Evolutionary conservation across 177 flowering plant species (phyloP), one percentile per base, ranked within the genome.

Genomic region (Tripterygium wilfordii): DNA sequence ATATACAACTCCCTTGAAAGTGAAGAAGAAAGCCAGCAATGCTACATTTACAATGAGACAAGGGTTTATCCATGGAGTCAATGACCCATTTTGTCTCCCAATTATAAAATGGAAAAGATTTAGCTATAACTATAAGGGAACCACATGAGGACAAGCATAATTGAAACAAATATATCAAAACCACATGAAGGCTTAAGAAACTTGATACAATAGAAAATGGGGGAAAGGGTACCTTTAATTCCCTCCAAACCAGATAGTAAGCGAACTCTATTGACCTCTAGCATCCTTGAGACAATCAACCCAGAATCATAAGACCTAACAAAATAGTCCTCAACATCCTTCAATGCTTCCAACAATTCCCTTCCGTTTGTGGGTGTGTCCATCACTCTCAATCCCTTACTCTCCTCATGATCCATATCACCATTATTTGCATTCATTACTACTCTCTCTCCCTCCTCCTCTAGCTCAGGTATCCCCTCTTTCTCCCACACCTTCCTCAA

Each of bases 341-440:
- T 74, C 66, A 90, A 58, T 33, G 94, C 94, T 33, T 90, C 96
- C 60, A 90, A 53, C 46, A 90, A 51, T 48, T 87, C 97, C 49
- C 94, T 82, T 23, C 85, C 97, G 37, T 61, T 70, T 5, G 29
- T 76, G 10, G 87, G 78, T 8, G 68, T 56, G 24, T 84, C 88
- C 16, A 76, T 53, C n/a, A 79, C 82, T 7, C 68, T 63, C 23
- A 82, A 57, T 2, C 79, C 83, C 44, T 69, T 78, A 67, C 61
- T 64, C 64, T 32, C 38, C 70, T 12, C 45, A 10, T 42, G 52
- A 41, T 46, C 54, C 38, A 44, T 60, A 45, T 51, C 50, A 39
- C 40, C 60, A 20, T 21, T 21, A 28, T 40, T 33, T 18, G 16
- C 45, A 8, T 15, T 19, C 25, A n/a, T 56, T 33, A 66, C 55